Evolutionary conservation across 208 protist genomes (phyloP).

Genomic region (Jaenimonas drosophilae): DNA sequence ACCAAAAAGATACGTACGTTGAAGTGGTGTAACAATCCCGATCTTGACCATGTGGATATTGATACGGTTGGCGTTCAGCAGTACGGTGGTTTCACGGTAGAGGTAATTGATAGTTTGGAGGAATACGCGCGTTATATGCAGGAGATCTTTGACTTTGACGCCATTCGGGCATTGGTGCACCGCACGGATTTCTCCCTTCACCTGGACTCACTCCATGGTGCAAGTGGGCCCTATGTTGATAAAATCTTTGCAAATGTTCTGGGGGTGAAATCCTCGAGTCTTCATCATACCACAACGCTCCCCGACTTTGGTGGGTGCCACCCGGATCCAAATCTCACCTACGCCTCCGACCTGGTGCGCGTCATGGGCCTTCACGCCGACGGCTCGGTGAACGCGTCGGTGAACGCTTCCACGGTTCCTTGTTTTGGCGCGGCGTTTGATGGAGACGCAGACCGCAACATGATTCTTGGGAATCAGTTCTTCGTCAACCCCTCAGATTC

Average conservation of each 20-base stretch:
- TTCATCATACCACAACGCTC: constrained; percentile 47
- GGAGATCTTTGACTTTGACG: constrained; percentile 92
- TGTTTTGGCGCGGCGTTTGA: constrained; percentile 95
- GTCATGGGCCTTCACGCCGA: constrained; percentile 76
- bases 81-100: constrained; percentile 56
- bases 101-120: constrained; percentile 89
- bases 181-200: constrained; percentile 80
- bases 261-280: constrained; percentile 40
- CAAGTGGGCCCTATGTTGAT: constrained; percentile 92
- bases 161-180: constrained; percentile 59
- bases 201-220: constrained; percentile 92
- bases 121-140: constrained; percentile 90
- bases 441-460: constrained; percentile 98
- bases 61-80: constrained; percentile 21
- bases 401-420: constrained; percentile 21
- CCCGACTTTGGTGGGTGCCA: constrained; percentile 94
- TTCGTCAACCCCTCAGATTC: constrained; percentile 98
- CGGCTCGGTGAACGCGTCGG: constrained; percentile 17
- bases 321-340: constrained; percentile 98
- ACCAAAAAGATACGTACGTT: constrained; percentile 67
- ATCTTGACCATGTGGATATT: constrained; percentile 42
- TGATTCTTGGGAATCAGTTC: constrained; percentile 94
- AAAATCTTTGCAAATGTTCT: constrained; percentile 90
- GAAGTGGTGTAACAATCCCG: constrained; percentile 32
- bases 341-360: constrained; percentile 90